Evolutionary conservation across 768 basidiomycete genomes (phyloP), one percentile per base, ranked within the genome.

Genomic region (Tulasnella sp.): DNA sequence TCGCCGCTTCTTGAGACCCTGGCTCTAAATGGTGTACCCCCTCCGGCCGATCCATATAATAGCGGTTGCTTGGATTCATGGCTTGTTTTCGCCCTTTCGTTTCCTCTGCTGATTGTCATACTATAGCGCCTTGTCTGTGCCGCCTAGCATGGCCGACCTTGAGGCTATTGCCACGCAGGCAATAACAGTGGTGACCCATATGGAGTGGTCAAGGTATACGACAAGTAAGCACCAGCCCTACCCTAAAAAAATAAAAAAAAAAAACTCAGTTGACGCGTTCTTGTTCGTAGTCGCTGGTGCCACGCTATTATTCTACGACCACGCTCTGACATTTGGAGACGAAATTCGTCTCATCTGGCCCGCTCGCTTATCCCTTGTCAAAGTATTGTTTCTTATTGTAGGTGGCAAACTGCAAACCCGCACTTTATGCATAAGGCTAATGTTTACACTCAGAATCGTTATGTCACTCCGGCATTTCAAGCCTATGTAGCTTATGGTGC

Each of bases 261-360:
- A n/a, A n/a, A n/a, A 31, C 32, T 15, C 15, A 9, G 32, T 44
- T 44, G 16, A 3, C 8, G 16, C 24, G 3, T 12, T 16, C 42
- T 8, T 13, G 40, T 44, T 31, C 6, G 16, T 27, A 47, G 45
- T 47, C 33, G 45, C 45, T 13, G 45, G 45, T 16, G 25, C 24
- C 13, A 33, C 45, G 5, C 4, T 47, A 5, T 31, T 47, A 13
- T 16, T 47, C 6, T 47, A 31, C 20, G 45, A 47, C 35, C 31
- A 47, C 28, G 45, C 45, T 34, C 35, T 24, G 15, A 47, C 45
- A 8, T 47, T 47, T 31, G 16, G 32, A 15, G 45, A 47, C 13
- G 45, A 47, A 29, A 33, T 47, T 5, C 45, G 45, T 16, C 32
- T 47, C 13, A 34, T 47, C 31, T 47, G 45, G 45, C 27, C 27